phyloP scores from a whole-genome alignment of 331 rosid genomes.

The Pyrus hybrid region DNA sequence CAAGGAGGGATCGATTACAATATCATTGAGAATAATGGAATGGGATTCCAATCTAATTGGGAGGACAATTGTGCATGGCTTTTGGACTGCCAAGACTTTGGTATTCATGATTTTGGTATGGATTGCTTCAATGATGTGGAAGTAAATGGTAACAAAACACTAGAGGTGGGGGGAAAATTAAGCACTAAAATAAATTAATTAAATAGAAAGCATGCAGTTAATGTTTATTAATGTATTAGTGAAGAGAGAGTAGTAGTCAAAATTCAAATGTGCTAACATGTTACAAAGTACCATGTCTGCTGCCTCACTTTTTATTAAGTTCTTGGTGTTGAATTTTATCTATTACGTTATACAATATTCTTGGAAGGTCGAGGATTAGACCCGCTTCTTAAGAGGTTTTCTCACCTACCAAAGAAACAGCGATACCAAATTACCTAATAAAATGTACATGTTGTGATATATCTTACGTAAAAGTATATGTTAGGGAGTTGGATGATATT shows the following conservation, averaged over 20 bases:
- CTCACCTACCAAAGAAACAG: conserved; percentile 40
- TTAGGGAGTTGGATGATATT: conserved; percentile 24
- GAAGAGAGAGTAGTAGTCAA: not conserved
- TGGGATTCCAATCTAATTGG: conserved; percentile 33
- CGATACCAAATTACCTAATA: conserved; percentile 26
- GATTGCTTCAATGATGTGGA: conserved; percentile 51
- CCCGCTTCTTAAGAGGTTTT: conserved; percentile 16
- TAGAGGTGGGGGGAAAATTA: conserved; percentile 34
- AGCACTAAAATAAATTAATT: not conserved
- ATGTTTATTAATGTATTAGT: not conserved
- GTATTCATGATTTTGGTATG: conserved; percentile 79
- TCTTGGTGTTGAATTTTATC: conserved; percentile 5
- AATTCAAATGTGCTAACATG: conserved; percentile 32
- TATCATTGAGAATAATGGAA: not conserved
- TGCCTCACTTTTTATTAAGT: not conserved
- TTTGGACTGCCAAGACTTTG: conserved; percentile 84
- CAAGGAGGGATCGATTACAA: conserved; percentile 10
- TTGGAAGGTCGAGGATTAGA: conserved; percentile 34
- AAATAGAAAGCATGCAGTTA: not conserved
- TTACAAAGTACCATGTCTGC: conserved; percentile 43
- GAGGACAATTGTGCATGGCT: conserved; percentile 77
- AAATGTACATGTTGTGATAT: conserved; percentile 13
- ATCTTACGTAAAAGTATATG: conserved; percentile 16
- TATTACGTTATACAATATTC: not conserved
- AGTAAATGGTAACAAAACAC: conserved; percentile 30